Percentiles rank a stretch among this genome's conserved stretches.
Conservation (phyloP, 2,329 filamentous ascomycete species). For the Sarocladium oryzae region DNA sequence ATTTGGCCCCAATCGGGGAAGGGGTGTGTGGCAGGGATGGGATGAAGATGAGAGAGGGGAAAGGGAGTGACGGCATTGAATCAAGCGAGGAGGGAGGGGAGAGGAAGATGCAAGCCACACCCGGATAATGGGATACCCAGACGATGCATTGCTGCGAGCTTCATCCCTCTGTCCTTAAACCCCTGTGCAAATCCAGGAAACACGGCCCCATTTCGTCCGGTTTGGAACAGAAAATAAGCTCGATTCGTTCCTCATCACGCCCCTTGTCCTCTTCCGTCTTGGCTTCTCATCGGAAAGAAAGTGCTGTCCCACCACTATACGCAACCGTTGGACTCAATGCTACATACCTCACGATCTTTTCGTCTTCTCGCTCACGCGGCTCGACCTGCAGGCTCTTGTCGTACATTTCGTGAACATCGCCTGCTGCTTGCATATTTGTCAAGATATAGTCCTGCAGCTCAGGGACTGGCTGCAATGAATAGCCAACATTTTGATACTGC, state of each 20-base stretch:
- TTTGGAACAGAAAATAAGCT: conserved; percentile 1
- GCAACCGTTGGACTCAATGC: conserved; percentile 14
- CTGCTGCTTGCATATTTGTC: conserved; percentile 90
- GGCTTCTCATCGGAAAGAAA: conserved; percentile 6
- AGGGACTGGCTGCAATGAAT: conserved; percentile 78
- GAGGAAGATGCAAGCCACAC: neutral
- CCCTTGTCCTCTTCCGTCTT: neutral
- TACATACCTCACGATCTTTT: conserved; percentile 96
- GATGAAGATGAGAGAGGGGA: neutral
- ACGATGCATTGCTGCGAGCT: neutral
- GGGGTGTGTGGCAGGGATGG: neutral
- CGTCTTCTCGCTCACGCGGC: conserved; percentile 92
- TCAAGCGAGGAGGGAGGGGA: neutral
- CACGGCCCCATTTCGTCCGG: neutral
- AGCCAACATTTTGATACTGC: conserved; percentile 97
- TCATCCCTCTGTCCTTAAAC: neutral
- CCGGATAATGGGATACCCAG: neutral
- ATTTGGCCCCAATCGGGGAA: neutral
- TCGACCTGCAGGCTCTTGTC: conserved; percentile 92
- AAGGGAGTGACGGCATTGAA: conserved; percentile 1
- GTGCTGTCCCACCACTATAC: conserved; percentile 7
- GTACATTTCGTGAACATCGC: conserved; percentile 99
- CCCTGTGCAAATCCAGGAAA: conserved; percentile 1
- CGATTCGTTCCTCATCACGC: neutral
- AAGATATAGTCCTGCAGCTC: conserved; percentile 96